Evolutionary conservation across 2,329 filamentous ascomycete species (phyloP).

Genomic region (Neophaeococcomyces mojaviensis): DNA sequence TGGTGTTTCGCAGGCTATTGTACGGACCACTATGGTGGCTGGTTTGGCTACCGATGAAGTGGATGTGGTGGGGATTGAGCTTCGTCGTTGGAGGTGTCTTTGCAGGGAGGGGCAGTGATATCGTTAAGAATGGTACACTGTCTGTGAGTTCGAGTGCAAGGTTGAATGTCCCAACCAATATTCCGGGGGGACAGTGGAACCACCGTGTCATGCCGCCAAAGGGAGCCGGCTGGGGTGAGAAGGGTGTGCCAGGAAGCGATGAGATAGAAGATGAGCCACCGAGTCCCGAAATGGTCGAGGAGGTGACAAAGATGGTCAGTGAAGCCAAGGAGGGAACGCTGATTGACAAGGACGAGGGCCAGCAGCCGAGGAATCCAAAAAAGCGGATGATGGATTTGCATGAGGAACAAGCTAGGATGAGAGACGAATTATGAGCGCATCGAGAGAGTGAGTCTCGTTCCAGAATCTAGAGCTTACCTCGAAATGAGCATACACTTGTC

Average conservation of each 20-base stretch:
- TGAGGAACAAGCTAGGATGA: slow-evolving; percentile 23
- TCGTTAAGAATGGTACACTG: neutral
- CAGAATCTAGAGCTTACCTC: too few relatives aligned
- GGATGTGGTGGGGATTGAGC: slow-evolving; percentile 54
- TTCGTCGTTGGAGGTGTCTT: slow-evolving; percentile 44
- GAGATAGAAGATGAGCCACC: slow-evolving; percentile 7
- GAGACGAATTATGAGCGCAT: slow-evolving; percentile 29
- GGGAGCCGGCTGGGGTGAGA: slow-evolving; percentile 40
- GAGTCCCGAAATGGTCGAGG: slow-evolving; percentile 31
- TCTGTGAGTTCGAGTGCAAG: slow-evolving; percentile 9
- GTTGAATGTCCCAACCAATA: slow-evolving; percentile 14
- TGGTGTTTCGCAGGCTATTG: slow-evolving; percentile 73
- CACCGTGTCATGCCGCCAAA: slow-evolving; percentile 15
- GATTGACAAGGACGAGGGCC: slow-evolving; percentile 31
- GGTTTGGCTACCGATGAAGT: slow-evolving; percentile 70
- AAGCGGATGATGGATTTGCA: slow-evolving; percentile 43
- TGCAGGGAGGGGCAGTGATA: neutral
- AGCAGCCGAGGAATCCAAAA: slow-evolving; percentile 38
- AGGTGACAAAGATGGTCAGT: slow-evolving; percentile 35
- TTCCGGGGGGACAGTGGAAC: slow-evolving; percentile 8
- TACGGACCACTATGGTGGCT: slow-evolving; percentile 91
- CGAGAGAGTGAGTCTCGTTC: neutral
- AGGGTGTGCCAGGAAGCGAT: slow-evolving; percentile 21
- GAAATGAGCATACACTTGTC: too few relatives aligned
- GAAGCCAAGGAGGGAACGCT: slow-evolving; percentile 23